These are phyloP conservation scores for Mychonastes homosphaera DNA, from an alignment of 139 green algal species.

Conservation along the genomic window DNA sequence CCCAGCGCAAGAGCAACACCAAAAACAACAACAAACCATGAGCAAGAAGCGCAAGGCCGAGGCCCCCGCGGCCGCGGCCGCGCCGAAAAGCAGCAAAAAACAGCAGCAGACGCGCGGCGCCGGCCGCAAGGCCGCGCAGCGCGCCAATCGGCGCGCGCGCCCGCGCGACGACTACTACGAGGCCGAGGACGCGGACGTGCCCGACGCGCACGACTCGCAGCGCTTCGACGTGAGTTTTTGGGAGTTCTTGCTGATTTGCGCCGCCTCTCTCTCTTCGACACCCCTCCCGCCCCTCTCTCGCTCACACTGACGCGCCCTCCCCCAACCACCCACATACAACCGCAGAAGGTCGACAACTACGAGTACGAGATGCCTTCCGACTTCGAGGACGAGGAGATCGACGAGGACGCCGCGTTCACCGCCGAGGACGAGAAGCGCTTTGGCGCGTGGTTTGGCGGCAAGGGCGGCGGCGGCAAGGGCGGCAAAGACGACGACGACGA, in stretches of 20 bases:
- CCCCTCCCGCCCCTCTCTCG: background rate
- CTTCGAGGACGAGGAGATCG: constrained; percentile 94
- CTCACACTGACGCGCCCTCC: background rate
- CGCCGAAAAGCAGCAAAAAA: constrained; percentile 9
- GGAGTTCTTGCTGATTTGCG: background rate
- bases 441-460: constrained; percentile 51
- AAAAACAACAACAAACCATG: no score
- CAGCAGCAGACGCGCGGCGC: background rate
- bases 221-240: constrained; percentile 41
- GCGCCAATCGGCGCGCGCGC: constrained; percentile 6
- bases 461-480: constrained; percentile 28
- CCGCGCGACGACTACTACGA: constrained; percentile 49
- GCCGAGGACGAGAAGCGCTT: constrained; percentile 75
- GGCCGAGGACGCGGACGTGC: constrained; percentile 40
- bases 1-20: no score
- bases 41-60: constrained; percentile 9
- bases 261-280: background rate
- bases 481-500: constrained; percentile 19
- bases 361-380: constrained; percentile 80
- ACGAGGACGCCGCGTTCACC: constrained; percentile 87
- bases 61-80: background rate
- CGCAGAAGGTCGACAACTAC: constrained; percentile 75
- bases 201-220: constrained; percentile 39
- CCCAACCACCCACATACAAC: background rate
- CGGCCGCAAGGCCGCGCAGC: background rate